Conservation (phyloP, 352 stramenopile genomes). For the Pythium grandisporangium region DNA sequence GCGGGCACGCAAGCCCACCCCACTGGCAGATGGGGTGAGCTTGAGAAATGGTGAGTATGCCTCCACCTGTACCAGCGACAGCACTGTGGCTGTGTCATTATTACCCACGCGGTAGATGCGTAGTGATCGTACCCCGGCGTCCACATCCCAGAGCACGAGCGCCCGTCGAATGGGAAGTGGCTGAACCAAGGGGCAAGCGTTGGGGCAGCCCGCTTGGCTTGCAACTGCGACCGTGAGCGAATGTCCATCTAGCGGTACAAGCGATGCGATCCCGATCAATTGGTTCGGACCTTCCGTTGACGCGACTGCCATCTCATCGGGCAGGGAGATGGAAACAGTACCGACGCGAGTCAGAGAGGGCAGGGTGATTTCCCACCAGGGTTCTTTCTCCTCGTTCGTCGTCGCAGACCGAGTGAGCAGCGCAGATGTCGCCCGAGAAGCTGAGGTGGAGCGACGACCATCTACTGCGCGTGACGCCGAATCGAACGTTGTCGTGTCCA, state of each 20-base stretch:
- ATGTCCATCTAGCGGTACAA: conserved; percentile 8
- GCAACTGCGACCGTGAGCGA: conserved; percentile 1
- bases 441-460: not conserved
- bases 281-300: conserved; percentile 1
- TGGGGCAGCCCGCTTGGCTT: conserved; percentile 20
- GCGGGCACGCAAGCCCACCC: conserved; percentile 28
- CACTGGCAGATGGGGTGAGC: conserved; percentile 34
- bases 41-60: conserved; percentile 36
- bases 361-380: conserved; percentile 54
- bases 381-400: conserved; percentile 23
- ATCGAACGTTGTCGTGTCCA: too few species aligned
- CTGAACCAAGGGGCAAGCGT: conserved; percentile 22
- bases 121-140: conserved; percentile 29
- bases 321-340: conserved; percentile 41
- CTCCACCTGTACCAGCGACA: conserved; percentile 42
- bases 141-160: conserved; percentile 35
- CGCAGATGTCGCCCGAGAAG: too few species aligned
- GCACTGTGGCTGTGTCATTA: conserved; percentile 17
- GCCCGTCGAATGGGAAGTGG: conserved; percentile 20
- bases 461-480: conserved; percentile 14
- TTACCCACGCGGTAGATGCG: conserved; percentile 52
- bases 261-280: conserved; percentile 26
- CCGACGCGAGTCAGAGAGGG: conserved; percentile 27
- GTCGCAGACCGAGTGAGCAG: too few species aligned
- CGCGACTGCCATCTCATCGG: conserved; percentile 13